A percentile compares a stretch with the other conserved stretches of the same genome.
These are phyloP conservation scores for Salicornia ramosissima DNA, from an alignment of 148 eudicot genomes.

Conservation along the genomic window DNA sequence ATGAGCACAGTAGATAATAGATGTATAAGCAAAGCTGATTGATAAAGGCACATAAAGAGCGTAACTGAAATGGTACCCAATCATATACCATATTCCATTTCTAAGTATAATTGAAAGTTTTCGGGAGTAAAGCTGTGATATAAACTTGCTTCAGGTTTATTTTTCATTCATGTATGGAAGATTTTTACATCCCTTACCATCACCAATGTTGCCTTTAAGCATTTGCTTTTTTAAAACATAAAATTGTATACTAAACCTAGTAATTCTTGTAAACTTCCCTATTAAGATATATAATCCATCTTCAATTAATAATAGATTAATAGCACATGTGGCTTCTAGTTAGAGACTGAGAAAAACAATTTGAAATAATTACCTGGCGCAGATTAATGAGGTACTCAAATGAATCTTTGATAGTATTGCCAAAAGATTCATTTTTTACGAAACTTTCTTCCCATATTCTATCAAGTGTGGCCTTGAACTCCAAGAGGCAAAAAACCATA, in stretches of 20 bases:
- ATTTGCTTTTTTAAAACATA: neutral
- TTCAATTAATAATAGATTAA: too few species aligned
- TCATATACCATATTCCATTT: neutral
- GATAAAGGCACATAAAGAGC: neutral
- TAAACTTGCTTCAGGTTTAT: neutral
- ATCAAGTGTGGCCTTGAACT: constrained; percentile 79
- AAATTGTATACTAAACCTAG: neutral
- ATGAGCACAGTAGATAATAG: constrained; percentile 14
- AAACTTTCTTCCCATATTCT: constrained; percentile 93
- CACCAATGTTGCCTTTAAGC: neutral
- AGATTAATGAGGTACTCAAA: constrained; percentile 93
- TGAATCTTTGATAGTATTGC: constrained; percentile 88
- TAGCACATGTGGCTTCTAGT: neutral
- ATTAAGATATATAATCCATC: neutral
- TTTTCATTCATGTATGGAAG: neutral
- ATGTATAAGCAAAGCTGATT: constrained; percentile 2
- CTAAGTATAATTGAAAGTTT: neutral
- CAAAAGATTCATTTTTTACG: constrained; percentile 74
- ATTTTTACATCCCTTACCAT: neutral
- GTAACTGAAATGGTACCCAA: neutral
- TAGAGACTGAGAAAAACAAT: neutral
- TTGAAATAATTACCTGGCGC: constrained; percentile 62
- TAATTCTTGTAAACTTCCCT: neutral
- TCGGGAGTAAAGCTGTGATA: neutral
- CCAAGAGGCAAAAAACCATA: constrained; percentile 86